phyloP scores from a whole-genome alignment of 169 alveolate genomes.

The Plasmodium gaboni region DNA sequence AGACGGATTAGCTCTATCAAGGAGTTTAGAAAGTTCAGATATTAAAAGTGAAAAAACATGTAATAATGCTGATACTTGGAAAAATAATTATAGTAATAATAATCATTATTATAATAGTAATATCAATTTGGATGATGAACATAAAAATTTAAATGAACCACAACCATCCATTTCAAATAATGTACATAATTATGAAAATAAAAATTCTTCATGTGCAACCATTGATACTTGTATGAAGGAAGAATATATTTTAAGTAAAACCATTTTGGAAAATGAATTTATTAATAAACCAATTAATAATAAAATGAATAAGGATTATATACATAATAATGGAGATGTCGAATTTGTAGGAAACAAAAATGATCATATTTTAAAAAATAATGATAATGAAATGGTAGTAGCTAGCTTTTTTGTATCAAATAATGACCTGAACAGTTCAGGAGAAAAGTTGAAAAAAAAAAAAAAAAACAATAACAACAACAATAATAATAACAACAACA shows the following conservation, averaged over 20 bases:
- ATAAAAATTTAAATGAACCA: too few relatives aligned
- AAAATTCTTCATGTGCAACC: constrained; percentile 4
- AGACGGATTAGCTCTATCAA: constrained; percentile 2
- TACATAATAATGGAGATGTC: neutral
- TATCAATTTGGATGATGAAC: neutral
- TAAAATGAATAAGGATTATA: neutral
- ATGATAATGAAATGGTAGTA: neutral
- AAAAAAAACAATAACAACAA: neutral
- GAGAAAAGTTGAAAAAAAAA: neutral
- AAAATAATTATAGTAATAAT: neutral
- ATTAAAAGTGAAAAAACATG: neutral
- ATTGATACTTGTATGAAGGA: neutral
- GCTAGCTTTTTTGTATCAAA: neutral
- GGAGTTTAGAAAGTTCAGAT: neutral
- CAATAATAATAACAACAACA: neutral
- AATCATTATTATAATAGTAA: neutral
- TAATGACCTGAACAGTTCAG: neutral
- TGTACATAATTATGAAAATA: constrained; percentile 11
- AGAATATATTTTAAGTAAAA: constrained; percentile 1
- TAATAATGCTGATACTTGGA: neutral
- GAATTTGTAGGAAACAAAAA: neutral
- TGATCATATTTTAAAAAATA: neutral
- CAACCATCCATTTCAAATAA: neutral
- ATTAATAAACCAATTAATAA: neutral
- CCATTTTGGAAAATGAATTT: neutral